Percentiles rank a stretch among this genome's conserved stretches.
phyloP scores from a whole-genome alignment of 306 rosid genomes.

The Cicer cuneatum region DNA sequence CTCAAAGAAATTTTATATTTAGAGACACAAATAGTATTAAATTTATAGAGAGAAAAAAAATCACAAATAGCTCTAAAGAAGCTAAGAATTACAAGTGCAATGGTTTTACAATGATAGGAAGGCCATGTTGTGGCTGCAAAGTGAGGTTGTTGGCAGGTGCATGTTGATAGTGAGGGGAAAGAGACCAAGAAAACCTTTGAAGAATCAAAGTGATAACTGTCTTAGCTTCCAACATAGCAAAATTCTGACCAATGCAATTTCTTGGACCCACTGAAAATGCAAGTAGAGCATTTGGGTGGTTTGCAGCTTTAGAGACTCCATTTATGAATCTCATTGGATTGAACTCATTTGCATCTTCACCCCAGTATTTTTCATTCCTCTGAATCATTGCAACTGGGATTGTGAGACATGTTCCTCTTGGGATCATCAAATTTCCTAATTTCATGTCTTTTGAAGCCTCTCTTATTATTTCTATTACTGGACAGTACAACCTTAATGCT shows the following conservation, averaged over 20 bases:
- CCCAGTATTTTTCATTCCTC: conserved; percentile 45
- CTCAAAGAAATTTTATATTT: too few relatives aligned
- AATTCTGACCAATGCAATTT: conserved; percentile 54
- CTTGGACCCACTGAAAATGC: conserved; percentile 52
- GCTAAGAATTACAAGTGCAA: conserved; percentile 20
- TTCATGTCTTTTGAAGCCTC: conserved; percentile 41
- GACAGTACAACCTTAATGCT: conserved; percentile 43
- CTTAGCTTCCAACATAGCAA: conserved; percentile 51
- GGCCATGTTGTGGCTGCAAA: conserved; percentile 49
- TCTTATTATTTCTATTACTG: not conserved
- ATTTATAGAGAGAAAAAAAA: too few relatives aligned
- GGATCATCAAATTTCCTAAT: conserved; percentile 43
- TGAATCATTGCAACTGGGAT: conserved; percentile 44
- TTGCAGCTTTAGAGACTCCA: conserved; percentile 51
- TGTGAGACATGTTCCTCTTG: conserved; percentile 33
- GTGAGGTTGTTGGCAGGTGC: conserved; percentile 41
- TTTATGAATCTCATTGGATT: conserved; percentile 53
- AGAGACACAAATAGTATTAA: too few relatives aligned
- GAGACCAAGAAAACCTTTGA: conserved; percentile 46
- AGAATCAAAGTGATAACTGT: conserved; percentile 43
- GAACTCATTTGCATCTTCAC: conserved; percentile 57
- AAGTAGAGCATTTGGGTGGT: conserved; percentile 44
- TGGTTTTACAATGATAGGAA: conserved; percentile 42
- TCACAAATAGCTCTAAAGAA: not conserved
- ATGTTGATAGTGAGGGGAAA: conserved; percentile 45